Evolutionary conservation across 2,329 filamentous ascomycete species (phyloP).

Genomic region (Arthrinium puccinioides): DNA sequence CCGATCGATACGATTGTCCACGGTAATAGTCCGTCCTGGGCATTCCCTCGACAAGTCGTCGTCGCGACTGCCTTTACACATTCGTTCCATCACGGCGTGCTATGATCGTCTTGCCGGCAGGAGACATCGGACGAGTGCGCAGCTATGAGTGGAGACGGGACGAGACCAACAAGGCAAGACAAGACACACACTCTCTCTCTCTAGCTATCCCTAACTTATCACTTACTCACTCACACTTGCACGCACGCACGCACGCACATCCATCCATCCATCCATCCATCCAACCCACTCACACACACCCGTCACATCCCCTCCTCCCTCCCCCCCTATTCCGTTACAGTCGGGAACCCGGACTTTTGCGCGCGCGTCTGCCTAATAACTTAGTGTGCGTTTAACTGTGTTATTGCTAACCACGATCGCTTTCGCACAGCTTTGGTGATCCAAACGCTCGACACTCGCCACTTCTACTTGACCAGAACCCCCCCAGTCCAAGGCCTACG

Average conservation of each 20-base stretch:
- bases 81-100: background rate
- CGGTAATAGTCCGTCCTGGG: too few species aligned
- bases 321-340: background rate
- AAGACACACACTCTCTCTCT: conserved; percentile 1
- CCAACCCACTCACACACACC: too few species aligned
- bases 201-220: too few species aligned
- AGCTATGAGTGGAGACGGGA: conserved; percentile 2
- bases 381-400: background rate
- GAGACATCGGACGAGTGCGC: background rate
- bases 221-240: too few species aligned
- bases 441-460: conserved; percentile 45
- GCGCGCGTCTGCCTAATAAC: background rate
- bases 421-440: conserved; percentile 49
- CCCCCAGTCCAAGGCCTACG: conserved; percentile 51
- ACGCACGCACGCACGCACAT: too few species aligned
- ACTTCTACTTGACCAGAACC: too few species aligned
- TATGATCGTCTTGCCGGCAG: background rate
- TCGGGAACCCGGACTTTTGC: background rate
- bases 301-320: conserved; percentile 1
- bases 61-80: too few species aligned
- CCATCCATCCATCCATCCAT: too few species aligned
- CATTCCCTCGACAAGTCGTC: too few species aligned
- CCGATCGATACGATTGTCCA: too few species aligned
- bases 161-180: background rate
- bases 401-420: conserved; percentile 11